A percentile compares a stretch with the other conserved stretches of the same genome.
Evolutionary conservation across 2,329 filamentous ascomycete species (phyloP).

Genomic region (Fusarium falciforme): DNA sequence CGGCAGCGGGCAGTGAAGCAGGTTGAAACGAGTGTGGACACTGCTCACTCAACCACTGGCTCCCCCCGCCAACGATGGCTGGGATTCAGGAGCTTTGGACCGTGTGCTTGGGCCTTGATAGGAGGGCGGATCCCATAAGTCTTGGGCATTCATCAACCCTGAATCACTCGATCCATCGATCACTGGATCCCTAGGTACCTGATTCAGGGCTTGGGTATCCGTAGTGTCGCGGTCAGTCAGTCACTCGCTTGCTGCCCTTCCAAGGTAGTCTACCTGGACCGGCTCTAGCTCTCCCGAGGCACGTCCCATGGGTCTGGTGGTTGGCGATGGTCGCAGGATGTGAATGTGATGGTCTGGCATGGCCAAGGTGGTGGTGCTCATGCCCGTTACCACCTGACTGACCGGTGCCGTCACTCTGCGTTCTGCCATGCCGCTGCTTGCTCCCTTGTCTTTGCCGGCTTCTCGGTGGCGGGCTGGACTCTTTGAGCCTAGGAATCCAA

Average conservation of each 20-base stretch:
- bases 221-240: conserved; percentile 2
- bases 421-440: conserved; percentile 6
- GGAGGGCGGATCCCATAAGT: conserved; percentile 32
- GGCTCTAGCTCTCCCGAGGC: conserved; percentile 1
- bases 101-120: conserved; percentile 38
- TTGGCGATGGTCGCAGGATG: conserved; percentile 19
- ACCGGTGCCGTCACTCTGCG: conserved; percentile 28
- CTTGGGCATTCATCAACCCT: conserved; percentile 41
- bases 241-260: conserved; percentile 21
- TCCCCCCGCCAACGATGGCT: conserved; percentile 12
- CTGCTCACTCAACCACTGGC: conserved; percentile 25
- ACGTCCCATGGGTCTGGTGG: conserved; percentile 21
- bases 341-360: conserved; percentile 37
- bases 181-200: conserved; percentile 36
- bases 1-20: conserved; percentile 25
- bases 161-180: conserved; percentile 33
- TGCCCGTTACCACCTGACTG: conserved; percentile 37
- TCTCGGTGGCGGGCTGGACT: conserved; percentile 24
- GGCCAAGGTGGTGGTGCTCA: conserved; percentile 23
- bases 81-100: conserved; percentile 18
- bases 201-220: conserved; percentile 21
- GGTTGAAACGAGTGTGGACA: conserved; percentile 42
- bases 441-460: conserved; percentile 2
- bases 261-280: conserved; percentile 6
- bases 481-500: conserved; percentile 13